Base-by-base conservation (phyloP, 108 stramenopile species). In the Stephanodiscus triporus region DNA sequence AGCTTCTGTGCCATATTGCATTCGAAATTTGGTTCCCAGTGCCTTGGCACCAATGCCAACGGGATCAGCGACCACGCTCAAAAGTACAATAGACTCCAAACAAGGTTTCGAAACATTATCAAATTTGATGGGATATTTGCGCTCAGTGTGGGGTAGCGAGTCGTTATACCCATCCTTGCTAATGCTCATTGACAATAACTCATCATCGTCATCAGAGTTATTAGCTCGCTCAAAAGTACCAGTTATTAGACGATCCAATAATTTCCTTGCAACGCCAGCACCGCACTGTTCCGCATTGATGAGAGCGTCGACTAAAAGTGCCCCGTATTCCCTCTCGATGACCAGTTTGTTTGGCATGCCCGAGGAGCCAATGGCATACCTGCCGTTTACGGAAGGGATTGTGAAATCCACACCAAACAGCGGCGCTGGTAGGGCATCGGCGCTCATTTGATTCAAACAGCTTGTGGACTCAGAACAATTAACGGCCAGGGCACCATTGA, bases 21-120 rank as follows among this genome's bases (percentile, higher is more conserved):
- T 54, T n/a, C 64, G 34, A 72, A 94, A 94, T 50, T 72, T 70
- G 17, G 92, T 94, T 22, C 87, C 87, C 32, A 94, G 71, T 16
- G 90, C 90, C 73, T 90, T 90, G 60, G 92, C 89, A 26, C 88
- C 80, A 47, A 94, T 88, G 10, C 90, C 92, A 38, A 94, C 90
- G 9, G 84, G 82, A 72, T 94, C 92, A 36, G 68, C 82, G 10
- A 51, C 67, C 43, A 69, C 23, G 27, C 80, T 82, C 34, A 83
- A 77, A 77, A 94, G 86, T 2, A 88, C 84, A 48, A 90, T 84
- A 6, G 90, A 80, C 74, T 94, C 92, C 55, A 94, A 70, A 66
- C 87, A 88, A 63, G 68, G 63, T 13, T 51, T 27, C 37, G 80
- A 73, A 36, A 53, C 59, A 50, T 72, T 43, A 64, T 80, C 78